Conservation (phyloP, 2,329 filamentous ascomycete species). For the Botrytis sinoallii region DNA sequence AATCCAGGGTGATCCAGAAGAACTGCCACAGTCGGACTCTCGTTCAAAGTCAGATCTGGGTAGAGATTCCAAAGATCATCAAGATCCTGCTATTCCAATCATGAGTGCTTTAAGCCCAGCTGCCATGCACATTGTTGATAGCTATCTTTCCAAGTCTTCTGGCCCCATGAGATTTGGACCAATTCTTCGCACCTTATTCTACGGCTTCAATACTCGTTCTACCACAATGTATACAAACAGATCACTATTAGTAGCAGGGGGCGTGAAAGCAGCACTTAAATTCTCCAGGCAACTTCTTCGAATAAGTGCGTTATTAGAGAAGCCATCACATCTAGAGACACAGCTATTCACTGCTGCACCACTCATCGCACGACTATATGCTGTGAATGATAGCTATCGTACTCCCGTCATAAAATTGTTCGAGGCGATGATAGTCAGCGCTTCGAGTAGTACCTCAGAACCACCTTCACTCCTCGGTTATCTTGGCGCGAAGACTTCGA, state of each 20-base stretch:
- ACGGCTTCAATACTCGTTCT: constrained; percentile 56
- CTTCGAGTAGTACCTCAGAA: constrained; percentile 64
- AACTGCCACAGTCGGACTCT: constrained; percentile 36
- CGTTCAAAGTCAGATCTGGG: constrained; percentile 1
- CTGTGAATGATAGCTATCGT: constrained; percentile 63
- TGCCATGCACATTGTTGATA: constrained; percentile 71
- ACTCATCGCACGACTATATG: constrained; percentile 73
- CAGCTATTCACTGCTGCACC: constrained; percentile 80
- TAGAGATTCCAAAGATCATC: background rate
- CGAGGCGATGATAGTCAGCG: constrained; percentile 68
- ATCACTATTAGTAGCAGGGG: constrained; percentile 53
- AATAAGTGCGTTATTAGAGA: constrained; percentile 61
- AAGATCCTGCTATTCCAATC: constrained; percentile 20
- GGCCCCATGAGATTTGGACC: constrained; percentile 74
- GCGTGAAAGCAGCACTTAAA: constrained; percentile 61
- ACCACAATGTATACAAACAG: constrained; percentile 59
- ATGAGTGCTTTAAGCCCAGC: constrained; percentile 58
- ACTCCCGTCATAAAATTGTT: constrained; percentile 65
- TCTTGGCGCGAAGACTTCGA: constrained; percentile 76
- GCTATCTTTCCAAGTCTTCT: constrained; percentile 68
- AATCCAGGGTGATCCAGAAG: constrained; percentile 58
- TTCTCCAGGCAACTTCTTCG: constrained; percentile 70
- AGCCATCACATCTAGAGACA: constrained; percentile 64
- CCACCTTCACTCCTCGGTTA: constrained; percentile 93
- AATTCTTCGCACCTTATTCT: constrained; percentile 66